Base-by-base conservation (phyloP, 139 green algal genomes). In the Chara braunii region DNA sequence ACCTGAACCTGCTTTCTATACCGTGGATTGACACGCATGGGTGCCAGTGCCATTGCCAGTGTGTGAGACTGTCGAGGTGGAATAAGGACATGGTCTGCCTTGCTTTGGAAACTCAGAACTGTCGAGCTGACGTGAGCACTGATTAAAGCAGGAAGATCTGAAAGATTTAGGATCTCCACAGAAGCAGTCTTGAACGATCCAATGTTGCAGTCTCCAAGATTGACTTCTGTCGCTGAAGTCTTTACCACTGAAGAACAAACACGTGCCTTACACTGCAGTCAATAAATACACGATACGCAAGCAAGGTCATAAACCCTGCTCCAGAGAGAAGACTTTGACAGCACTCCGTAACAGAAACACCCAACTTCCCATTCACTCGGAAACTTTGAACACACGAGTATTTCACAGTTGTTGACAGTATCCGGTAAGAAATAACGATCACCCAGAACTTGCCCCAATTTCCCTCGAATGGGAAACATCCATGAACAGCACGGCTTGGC, bases 171-270 rank as follows among this genome's bases (percentile, higher is more conserved):
- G 26, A 67, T 24, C 26, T 67, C 57, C 12, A 67, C n/a, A 24
- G 57, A 67, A 24, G 23, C 28, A n/a, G 43, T 45, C 26, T 60
- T 60, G 57, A 34, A 61, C 9, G 57, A 67, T 9, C 57, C 57
- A 24, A 67, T 18, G 43, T 67, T 67, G 57, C 57, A 67, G 57
- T 67, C 57, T 9, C 57, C 57, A 4, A 67, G 57, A n/a, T 65
- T 34, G 29, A 67, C 18, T 12, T 33, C 24, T 59, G 53, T 57
- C 7, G 26, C 53, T 7, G 53, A 63, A 5, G 37, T 35, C 26
- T 63, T 63, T 5, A 63, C 53, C 5, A 63, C 7, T 30, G 53
- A 63, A 23, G 53, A 60, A 8, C 53, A 63, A 5, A 63, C 53
- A 7, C 26, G 5, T 7, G 53, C 53, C 37, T 63, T 63, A 8